Percentiles rank a stretch among this genome's conserved stretches.
Evolutionary conservation across 306 rosid species (phyloP).

Genomic region (Neltuma alba): DNA sequence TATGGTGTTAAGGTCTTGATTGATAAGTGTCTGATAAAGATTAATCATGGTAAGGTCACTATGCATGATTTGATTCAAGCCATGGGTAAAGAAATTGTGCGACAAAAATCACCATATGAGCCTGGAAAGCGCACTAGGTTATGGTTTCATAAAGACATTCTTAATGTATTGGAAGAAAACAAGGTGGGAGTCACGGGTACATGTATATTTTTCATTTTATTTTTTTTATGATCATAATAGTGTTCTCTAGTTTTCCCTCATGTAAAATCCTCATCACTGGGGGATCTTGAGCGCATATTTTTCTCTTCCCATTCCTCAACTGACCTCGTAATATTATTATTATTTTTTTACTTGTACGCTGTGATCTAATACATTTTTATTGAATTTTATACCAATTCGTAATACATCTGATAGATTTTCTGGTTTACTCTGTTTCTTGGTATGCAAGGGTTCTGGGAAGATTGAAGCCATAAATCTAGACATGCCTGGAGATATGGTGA

Average conservation of each 20-base stretch:
- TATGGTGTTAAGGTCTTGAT: background rate
- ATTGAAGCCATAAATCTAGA: background rate
- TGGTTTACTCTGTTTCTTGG: background rate
- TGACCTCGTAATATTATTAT: background rate
- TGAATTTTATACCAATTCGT: background rate
- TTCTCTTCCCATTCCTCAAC: background rate
- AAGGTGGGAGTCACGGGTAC: background rate
- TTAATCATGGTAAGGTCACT: background rate
- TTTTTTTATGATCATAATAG: background rate
- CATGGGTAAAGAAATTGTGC: conserved; percentile 39
- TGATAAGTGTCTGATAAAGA: conserved; percentile 9
- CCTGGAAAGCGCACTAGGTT: conserved; percentile 27
- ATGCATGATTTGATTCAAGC: conserved; percentile 41
- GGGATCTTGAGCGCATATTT: background rate
- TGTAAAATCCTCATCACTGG: background rate
- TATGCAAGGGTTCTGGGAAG: background rate
- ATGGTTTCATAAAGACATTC: conserved; percentile 35
- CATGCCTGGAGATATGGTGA: background rate
- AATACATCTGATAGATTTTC: background rate
- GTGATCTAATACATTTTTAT: background rate
- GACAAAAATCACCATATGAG: background rate
- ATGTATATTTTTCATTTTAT: background rate
- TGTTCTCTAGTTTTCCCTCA: background rate
- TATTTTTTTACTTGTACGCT: background rate
- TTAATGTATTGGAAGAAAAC: background rate